Base-by-base conservation (phyloP, 78 protist genomes). In the Salpingoeca rosetta region DNA sequence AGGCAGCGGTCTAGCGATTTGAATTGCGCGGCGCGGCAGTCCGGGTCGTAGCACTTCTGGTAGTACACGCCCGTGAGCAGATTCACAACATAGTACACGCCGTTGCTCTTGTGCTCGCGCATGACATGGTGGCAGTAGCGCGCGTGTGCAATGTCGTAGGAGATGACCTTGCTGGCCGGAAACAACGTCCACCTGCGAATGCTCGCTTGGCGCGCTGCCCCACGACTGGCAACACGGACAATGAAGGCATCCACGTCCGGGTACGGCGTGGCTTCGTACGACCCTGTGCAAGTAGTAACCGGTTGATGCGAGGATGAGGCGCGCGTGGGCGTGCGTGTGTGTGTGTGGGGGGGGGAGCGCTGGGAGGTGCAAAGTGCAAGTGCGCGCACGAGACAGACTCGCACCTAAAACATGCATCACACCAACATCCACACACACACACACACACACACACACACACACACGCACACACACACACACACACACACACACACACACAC, bases 11-110 rank as follows among this genome's bases (percentile, higher is more conserved):
- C n/a, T n/a, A n/a, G n/a, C n/a, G n/a, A n/a, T n/a, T n/a, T n/a
- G n/a, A n/a, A n/a, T n/a, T n/a, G n/a, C n/a, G n/a, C n/a, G n/a
- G 76, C 76, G 38, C 43, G 43, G 83, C 83, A 80, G 39, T 80
- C 83, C n/a, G 57, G 57, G 65, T 80, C 83, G 57, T 35, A 17
- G 83, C 83, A 80, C 37, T 80, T 80, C 57, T 80, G 83, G 37
- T 80, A 80, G 39, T 3, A 80, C 26, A 11, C 17, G 44, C 83
- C 83, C 25, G 2, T 1, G 51, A 22, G 35, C 2, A 80, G 83
- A 36, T 39, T 1, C 35, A 27, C 65, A 27, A 80, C 25, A 40
- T 28, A 17, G 1, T 2, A 25, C 31, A 36, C 41, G 22, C 26
- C 25, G 37, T 80, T 80, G 73, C 73, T 44, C 36, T 27, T 12